phyloP scores from a whole-genome alignment of 176 grass and related monocot species.

The Hyparrhenia diplandra region DNA sequence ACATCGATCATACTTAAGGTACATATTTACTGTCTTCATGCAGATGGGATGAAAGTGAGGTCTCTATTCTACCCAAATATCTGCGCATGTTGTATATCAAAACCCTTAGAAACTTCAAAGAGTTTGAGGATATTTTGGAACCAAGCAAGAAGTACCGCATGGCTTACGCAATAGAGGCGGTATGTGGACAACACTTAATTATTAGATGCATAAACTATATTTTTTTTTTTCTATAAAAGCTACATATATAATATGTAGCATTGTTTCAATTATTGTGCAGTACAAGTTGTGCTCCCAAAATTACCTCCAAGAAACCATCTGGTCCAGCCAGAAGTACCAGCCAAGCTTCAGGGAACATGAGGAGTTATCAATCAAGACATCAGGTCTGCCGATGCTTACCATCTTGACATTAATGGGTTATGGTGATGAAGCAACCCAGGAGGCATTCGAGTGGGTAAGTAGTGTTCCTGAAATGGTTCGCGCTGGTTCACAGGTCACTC shows the following conservation, averaged over 20 bases:
- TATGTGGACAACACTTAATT: neutral
- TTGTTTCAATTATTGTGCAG: neutral
- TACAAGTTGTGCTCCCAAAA: neutral
- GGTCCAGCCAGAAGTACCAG: neutral
- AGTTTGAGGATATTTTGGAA: neutral
- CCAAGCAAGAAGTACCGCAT: neutral
- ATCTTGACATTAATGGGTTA: neutral
- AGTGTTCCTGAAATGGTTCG: neutral
- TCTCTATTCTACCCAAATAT: neutral
- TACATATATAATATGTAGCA: neutral
- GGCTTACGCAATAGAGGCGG: neutral
- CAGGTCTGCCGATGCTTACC: neutral
- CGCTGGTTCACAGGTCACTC: neutral
- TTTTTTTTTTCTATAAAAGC: too few species aligned
- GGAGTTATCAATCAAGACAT: neutral
- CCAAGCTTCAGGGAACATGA: constrained; percentile 1
- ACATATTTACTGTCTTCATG: neutral
- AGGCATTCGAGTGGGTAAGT: neutral
- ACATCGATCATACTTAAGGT: neutral
- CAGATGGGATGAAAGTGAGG: neutral
- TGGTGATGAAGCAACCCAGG: neutral
- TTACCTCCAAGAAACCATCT: neutral
- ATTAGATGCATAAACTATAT: too few species aligned
- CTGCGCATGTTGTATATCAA: neutral
- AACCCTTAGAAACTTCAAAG: neutral